A percentile compares a stretch with the other conserved stretches of the same genome.
These are phyloP conservation scores for Dipodascopsis tothii DNA, from an alignment of 805 yeast species.

Conservation along the genomic window DNA sequence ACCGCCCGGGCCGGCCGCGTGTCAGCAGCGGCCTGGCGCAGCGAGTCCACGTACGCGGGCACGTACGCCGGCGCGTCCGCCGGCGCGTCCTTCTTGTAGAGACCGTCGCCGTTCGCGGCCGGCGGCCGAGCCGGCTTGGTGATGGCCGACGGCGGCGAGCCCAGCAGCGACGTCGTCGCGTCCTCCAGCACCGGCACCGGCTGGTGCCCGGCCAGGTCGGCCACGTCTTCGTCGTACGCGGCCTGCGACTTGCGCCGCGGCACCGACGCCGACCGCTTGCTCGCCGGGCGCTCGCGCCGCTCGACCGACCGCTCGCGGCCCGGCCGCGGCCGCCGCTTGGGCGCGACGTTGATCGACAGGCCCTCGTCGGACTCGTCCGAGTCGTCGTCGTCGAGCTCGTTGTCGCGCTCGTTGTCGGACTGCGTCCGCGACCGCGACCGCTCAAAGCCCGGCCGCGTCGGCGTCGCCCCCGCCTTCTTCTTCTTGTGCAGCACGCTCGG, in stretches of 20 bases:
- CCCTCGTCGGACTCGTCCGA: constrained; percentile 17
- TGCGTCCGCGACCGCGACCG: too few species aligned
- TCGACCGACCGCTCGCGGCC: background rate
- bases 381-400: constrained; percentile 2
- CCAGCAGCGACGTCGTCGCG: constrained; percentile 13
- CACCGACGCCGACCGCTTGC: background rate
- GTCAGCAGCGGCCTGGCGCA: background rate
- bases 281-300: background rate
- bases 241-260: background rate
- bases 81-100: background rate
- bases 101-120: background rate
- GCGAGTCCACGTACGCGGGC: too few species aligned
- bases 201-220: background rate
- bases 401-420: background rate
- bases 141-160: constrained; percentile 4
- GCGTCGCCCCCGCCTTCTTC: constrained; percentile 2
- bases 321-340: background rate
- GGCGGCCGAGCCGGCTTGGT: background rate
- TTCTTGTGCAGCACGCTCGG: constrained; percentile 1
- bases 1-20: background rate
- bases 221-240: background rate
- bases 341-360: constrained; percentile 13
- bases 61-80: background rate
- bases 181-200: background rate
- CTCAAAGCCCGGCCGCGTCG: constrained; percentile 9